Percentiles rank a stretch among this genome's conserved stretches.
Evolutionary conservation across 805 yeast genomes (phyloP).

Genomic region (Saccharomycopsis capsularis): DNA sequence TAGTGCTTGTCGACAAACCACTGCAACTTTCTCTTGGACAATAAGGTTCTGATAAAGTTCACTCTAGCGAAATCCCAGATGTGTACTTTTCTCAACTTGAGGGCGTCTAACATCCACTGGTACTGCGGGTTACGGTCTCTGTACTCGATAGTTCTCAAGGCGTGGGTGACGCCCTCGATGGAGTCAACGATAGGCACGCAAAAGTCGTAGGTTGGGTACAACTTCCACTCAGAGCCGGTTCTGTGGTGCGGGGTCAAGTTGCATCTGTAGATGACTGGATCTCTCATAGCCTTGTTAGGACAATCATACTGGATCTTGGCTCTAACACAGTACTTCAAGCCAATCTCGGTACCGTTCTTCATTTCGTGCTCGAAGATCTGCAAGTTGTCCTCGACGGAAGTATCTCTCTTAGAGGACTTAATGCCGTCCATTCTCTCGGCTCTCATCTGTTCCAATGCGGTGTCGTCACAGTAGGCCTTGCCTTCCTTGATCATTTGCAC

Average conservation of each 20-base stretch:
- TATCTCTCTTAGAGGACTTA: conserved; percentile 85
- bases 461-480: conserved; percentile 95
- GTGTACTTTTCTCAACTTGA: conserved; percentile 83
- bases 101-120: conserved; percentile 86
- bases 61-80: conserved; percentile 98
- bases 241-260: conserved; percentile 97
- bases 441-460: conserved; percentile 92
- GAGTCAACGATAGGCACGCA: conserved; percentile 97
- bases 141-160: conserved; percentile 96
- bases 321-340: conserved; percentile 86
- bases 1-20: conserved; percentile 94
- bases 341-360: conserved; percentile 91
- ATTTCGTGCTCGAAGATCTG: conserved; percentile 80
- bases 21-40: conserved; percentile 96
- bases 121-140: conserved; percentile 98
- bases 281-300: conserved; percentile 91
- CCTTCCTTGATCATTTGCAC: conserved; percentile 88
- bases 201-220: conserved; percentile 98
- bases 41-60: conserved; percentile 90
- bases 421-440: conserved; percentile 98
- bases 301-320: conserved; percentile 94
- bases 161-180: conserved; percentile 95
- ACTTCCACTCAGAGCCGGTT: conserved; percentile 88
- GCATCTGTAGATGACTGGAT: conserved; percentile 96
- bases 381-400: conserved; percentile 88